A percentile compares a stretch with the other conserved stretches of the same genome.
Conservation (phyloP, 805 yeast species). For the Kuraishia ogatae region DNA sequence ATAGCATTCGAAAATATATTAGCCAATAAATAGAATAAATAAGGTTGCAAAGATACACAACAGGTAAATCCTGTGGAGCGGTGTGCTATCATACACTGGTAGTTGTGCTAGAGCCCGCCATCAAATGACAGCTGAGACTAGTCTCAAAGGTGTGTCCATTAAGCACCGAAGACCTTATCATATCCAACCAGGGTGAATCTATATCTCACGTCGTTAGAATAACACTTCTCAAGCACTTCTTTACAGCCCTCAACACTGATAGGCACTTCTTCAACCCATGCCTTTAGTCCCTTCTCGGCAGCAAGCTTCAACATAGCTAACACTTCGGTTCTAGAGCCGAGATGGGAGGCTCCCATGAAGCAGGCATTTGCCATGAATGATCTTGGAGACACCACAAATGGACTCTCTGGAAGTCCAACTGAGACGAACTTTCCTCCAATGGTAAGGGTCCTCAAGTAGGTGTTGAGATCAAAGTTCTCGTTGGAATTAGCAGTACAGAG, state of each 20-base stretch:
- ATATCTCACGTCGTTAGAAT: slow-evolving; percentile 50
- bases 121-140: not conserved
- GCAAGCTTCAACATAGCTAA: slow-evolving; percentile 59
- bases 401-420: slow-evolving; percentile 59
- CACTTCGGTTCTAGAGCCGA: slow-evolving; percentile 59
- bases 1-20: not conserved
- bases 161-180: slow-evolving; percentile 30
- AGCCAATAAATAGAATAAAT: not conserved
- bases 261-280: slow-evolving; percentile 57
- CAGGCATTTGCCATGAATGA: slow-evolving; percentile 36
- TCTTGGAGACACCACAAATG: slow-evolving; percentile 31
- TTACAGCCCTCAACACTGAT: slow-evolving; percentile 43
- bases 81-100: no score
- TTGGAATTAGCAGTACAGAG: slow-evolving; percentile 46
- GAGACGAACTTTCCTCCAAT: slow-evolving; percentile 52
- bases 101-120: no score
- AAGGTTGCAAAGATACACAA: no score
- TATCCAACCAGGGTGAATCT: slow-evolving; percentile 55
- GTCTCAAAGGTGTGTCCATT: not conserved
- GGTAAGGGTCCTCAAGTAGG: slow-evolving; percentile 40
- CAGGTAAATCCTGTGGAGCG: no score
- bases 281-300: slow-evolving; percentile 45
- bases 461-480: slow-evolving; percentile 37
- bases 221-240: slow-evolving; percentile 45
- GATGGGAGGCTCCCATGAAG: slow-evolving; percentile 47